phyloP scores from a whole-genome alignment of 345 rosid species.

The Diplotaxis tenuifolia region DNA sequence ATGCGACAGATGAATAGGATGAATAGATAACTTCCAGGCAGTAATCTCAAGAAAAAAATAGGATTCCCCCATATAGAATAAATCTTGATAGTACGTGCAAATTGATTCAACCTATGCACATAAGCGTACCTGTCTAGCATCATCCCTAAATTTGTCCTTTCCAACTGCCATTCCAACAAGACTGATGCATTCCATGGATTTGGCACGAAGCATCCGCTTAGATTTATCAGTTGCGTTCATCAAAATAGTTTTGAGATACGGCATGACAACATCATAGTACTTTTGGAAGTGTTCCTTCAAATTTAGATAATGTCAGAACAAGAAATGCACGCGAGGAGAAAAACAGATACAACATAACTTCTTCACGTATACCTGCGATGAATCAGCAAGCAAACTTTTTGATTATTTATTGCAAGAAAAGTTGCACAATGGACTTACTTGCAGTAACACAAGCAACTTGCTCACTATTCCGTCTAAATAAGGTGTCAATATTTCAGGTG shows the following conservation, averaged over 20 bases:
- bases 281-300: conserved; percentile 95
- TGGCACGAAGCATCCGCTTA: conserved; percentile 98
- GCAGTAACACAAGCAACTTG: conserved; percentile 90
- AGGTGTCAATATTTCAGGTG: conserved; percentile 88
- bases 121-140: conserved; percentile 83
- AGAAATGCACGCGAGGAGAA: neutral
- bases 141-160: conserved; percentile 92
- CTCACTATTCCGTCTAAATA: conserved; percentile 91
- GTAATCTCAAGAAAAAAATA: neutral
- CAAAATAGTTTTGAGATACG: conserved; percentile 88
- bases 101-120: conserved; percentile 2
- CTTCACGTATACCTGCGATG: conserved; percentile 74
- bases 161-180: conserved; percentile 99
- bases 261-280: conserved; percentile 97
- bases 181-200: conserved; percentile 99
- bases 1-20: neutral
- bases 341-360: neutral
- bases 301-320: conserved; percentile 22
- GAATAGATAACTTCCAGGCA: neutral
- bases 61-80: neutral
- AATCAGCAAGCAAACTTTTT: conserved; percentile 58
- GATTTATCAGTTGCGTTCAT: conserved; percentile 96
- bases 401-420: neutral
- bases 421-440: conserved; percentile 50
- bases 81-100: neutral